A percentile compares a stretch with the other conserved stretches of the same genome.
phyloP scores from a whole-genome alignment of 192 early-diverging fungal species.

The Podila verticillata region DNA sequence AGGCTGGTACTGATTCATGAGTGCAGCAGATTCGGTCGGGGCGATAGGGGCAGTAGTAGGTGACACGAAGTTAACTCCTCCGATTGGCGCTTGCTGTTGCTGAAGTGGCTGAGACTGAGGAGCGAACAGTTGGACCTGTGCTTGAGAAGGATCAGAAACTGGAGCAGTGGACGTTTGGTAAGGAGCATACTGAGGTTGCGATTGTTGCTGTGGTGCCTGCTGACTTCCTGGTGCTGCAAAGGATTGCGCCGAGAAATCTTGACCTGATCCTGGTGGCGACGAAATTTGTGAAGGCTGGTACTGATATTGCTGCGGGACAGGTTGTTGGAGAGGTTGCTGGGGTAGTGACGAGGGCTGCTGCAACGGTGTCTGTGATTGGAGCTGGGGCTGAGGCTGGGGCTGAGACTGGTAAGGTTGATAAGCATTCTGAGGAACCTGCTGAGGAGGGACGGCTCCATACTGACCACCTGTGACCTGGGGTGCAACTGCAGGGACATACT shows the following conservation, averaged over 20 bases:
- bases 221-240: too few species aligned
- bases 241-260: too few species aligned
- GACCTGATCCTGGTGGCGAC: too few species aligned
- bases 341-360: conserved; percentile 10
- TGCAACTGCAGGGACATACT: conserved; percentile 26
- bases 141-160: too few species aligned
- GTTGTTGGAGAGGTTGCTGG: too few species aligned
- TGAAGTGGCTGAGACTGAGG: conserved; percentile 3
- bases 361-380: conserved; percentile 4
- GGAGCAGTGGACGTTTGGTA: too few species aligned
- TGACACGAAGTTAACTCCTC: background rate
- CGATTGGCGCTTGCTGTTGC: background rate
- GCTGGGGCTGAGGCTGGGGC: background rate
- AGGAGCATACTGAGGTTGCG: too few species aligned
- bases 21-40: background rate
- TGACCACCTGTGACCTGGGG: conserved; percentile 4
- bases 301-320: background rate
- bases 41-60: background rate
- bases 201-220: too few species aligned
- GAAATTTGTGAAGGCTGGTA: too few species aligned
- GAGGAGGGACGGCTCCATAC: conserved; percentile 10
- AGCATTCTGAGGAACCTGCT: conserved; percentile 8
- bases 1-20: conserved; percentile 2
- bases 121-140: background rate
- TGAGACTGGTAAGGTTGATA: conserved; percentile 19